A percentile compares a stretch with the other conserved stretches of the same genome.
These are phyloP conservation scores for Oryza glaberrima DNA, from an alignment of 176 grass and related monocot species.

Conservation along the genomic window DNA sequence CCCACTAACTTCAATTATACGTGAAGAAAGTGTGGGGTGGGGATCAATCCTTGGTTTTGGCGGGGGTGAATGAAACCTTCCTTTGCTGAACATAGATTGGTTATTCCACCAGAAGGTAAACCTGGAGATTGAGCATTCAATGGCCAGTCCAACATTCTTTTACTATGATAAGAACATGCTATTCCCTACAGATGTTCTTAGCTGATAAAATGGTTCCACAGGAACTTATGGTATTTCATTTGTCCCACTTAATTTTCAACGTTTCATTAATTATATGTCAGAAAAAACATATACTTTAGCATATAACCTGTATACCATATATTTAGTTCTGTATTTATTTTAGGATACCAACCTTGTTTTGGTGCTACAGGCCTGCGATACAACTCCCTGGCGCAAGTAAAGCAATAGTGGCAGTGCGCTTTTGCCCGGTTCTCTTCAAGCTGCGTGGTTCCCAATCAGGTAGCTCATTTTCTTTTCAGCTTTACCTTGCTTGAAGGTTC, in stretches of 20 bases:
- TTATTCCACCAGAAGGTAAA: neutral
- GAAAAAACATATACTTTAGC: neutral
- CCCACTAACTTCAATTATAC: neutral
- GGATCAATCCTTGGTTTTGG: neutral
- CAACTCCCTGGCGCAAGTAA: conserved; percentile 90
- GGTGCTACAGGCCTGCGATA: conserved; percentile 67
- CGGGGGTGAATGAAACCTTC: neutral
- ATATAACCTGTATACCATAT: conserved; percentile 2
- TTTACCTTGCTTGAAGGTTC: conserved; percentile 30
- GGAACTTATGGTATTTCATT: conserved; percentile 8
- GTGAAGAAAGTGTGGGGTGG: neutral
- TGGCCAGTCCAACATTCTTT: neutral
- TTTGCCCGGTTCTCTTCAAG: conserved; percentile 82
- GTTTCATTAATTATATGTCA: neutral
- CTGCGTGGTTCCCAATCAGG: conserved; percentile 72
- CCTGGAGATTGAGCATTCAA: neutral
- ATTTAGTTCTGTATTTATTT: conserved; percentile 19
- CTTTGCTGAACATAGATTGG: neutral
- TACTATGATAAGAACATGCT: neutral
- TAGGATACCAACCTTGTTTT: conserved; percentile 35
- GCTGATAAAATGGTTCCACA: neutral
- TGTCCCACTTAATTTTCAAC: neutral
- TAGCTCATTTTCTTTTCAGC: conserved; percentile 34
- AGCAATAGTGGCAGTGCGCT: conserved; percentile 85
- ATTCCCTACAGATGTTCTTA: neutral